Conservation (phyloP, 805 yeast genomes). For the Nakazawaea populi region DNA sequence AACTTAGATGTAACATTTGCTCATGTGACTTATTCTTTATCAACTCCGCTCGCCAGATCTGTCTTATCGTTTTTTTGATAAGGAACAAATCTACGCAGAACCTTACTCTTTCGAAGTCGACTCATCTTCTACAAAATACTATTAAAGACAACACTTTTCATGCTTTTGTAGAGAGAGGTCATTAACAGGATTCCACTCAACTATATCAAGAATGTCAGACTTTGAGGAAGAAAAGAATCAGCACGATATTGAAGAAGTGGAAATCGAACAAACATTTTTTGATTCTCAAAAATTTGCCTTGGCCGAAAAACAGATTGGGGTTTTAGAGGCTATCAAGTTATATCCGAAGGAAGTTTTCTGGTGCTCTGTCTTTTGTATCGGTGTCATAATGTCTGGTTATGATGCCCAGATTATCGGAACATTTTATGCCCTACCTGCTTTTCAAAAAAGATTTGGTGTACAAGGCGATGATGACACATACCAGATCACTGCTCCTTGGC, state of each 20-base stretch:
- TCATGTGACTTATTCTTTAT: too few relatives aligned
- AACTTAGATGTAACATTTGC: too few relatives aligned
- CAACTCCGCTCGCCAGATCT: too few relatives aligned
- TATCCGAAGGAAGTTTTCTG: constrained; percentile 28
- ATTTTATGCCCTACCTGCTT: constrained; percentile 32
- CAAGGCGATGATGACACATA: constrained; percentile 13
- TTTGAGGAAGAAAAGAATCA: background rate
- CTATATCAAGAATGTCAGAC: background rate
- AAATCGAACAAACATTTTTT: background rate
- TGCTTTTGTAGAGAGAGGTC: too few relatives aligned
- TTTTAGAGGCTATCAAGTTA: background rate
- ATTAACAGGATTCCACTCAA: too few relatives aligned
- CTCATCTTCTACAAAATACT: too few relatives aligned
- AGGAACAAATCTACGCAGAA: too few relatives aligned
- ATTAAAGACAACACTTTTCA: too few relatives aligned
- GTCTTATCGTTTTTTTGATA: too few relatives aligned
- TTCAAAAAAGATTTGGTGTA: constrained; percentile 29
- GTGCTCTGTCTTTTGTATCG: constrained; percentile 31
- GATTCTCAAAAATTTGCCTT: background rate
- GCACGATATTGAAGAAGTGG: background rate
- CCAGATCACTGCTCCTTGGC: constrained; percentile 32
- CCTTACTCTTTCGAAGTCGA: too few relatives aligned
- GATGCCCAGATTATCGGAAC: constrained; percentile 29
- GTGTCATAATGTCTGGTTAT: constrained; percentile 36
- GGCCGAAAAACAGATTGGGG: background rate